Base-by-base conservation (phyloP, 352 stramenopile genomes). In the Phytophthora pini region DNA sequence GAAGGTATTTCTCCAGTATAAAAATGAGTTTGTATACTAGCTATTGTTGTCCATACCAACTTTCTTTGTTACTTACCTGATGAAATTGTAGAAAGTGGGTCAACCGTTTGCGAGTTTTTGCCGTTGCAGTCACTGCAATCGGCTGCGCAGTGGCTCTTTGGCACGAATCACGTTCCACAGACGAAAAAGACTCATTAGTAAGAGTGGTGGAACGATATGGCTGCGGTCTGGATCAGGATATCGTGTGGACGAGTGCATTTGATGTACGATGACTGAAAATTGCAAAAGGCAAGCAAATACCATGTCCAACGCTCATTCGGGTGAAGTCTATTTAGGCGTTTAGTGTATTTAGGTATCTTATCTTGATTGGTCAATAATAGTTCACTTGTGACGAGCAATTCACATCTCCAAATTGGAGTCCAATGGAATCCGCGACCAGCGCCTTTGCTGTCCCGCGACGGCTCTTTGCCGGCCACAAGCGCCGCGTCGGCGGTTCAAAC, bases 391-490 rank as follows among this genome's bases (percentile, higher is more conserved):
- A 9, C 22, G 3, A 51, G 17, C 27, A 41, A 29, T 53, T 53
- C 9, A 22, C 27, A 27, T 53, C 17, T 20, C 17, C 17, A 20
- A 20, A 20, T 20, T 20, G 17, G 17, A 20, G 10, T 29, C 13
- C 2, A 41, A 65, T 70, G 62, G 55, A 70, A 41, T 15, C 41
- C 12, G 32, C 34, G 11, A 29, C 17, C 11, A 38, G 40, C 15
- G 62, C 79, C n/a, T 88, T 92, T 57, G 76, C 57, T 10, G 68
- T 87, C 47, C 84, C 84, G 32, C 74, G 55, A 55, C 80, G 44
- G 38, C 59, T 90, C 17, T 59, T 78, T 52, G 36, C 66, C 10
- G 61, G 74, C 43, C 81, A 74, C 11, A 90, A 86, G 70, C 81
- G 78, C 46, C 75, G 64, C 41, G 44, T 68, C 0, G 41, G 49